Evolutionary conservation across 2,329 filamentous ascomycete species (phyloP).

Genomic region (Fusarium burgessii): DNA sequence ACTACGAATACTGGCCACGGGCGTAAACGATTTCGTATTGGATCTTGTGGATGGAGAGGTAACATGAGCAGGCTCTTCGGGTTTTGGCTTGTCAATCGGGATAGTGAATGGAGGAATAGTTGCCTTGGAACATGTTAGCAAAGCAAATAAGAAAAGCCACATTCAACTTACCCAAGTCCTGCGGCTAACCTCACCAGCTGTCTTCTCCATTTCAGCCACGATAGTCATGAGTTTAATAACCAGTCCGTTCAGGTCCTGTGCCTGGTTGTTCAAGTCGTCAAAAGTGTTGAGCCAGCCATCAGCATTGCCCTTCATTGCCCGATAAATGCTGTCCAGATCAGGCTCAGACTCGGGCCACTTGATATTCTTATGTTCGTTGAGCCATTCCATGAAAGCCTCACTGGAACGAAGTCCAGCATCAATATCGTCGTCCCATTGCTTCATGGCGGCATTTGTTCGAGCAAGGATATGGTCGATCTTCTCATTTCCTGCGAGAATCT

Average conservation of each 20-base stretch:
- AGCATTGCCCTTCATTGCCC: slow-evolving; percentile 92
- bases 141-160: not conserved
- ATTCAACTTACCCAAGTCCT: slow-evolving; percentile 73
- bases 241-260: slow-evolving; percentile 75
- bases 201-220: slow-evolving; percentile 86
- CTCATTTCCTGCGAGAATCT: slow-evolving; percentile 88
- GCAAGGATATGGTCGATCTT: slow-evolving; percentile 90
- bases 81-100: slow-evolving; percentile 19
- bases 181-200: slow-evolving; percentile 85
- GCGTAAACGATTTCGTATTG: slow-evolving; percentile 18
- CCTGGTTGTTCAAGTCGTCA: slow-evolving; percentile 78
- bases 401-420: slow-evolving; percentile 81
- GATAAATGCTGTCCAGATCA: slow-evolving; percentile 77
- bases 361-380: slow-evolving; percentile 73
- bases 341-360: slow-evolving; percentile 69
- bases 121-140: slow-evolving; percentile 37
- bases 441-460: slow-evolving; percentile 80
- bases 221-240: slow-evolving; percentile 80
- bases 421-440: slow-evolving; percentile 83
- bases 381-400: slow-evolving; percentile 80
- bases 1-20: slow-evolving; percentile 40
- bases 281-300: slow-evolving; percentile 90
- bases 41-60: slow-evolving; percentile 28
- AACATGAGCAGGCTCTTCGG: slow-evolving; percentile 17
- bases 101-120: slow-evolving; percentile 45